Evolutionary conservation across 1,284 basidiomycete species (phyloP).

Genomic region (Leccinum subrobustum): DNA sequence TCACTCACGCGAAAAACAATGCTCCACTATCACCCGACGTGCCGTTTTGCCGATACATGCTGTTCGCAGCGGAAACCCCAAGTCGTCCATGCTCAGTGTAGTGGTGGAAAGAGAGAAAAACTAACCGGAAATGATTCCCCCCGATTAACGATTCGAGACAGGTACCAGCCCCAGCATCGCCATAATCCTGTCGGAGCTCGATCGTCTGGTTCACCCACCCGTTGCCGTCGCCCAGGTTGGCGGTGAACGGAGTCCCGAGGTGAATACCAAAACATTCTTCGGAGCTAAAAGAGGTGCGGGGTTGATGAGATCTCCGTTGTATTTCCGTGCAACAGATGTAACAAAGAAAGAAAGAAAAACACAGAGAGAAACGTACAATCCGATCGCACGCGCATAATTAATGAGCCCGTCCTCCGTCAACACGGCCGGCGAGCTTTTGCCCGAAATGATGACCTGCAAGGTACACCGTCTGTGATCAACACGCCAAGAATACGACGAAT

Average conservation of each 20-base stretch:
- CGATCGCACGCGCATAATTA: slow-evolving; percentile 57
- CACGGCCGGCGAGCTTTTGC: slow-evolving; percentile 53
- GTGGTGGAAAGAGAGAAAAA: neutral
- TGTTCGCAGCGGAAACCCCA: slow-evolving; percentile 19
- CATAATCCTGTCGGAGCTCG: slow-evolving; percentile 63
- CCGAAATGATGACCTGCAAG: slow-evolving; percentile 52
- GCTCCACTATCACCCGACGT: slow-evolving; percentile 53
- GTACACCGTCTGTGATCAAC: neutral
- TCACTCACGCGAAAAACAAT: slow-evolving; percentile 61
- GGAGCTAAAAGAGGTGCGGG: slow-evolving; percentile 42
- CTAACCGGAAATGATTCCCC: slow-evolving; percentile 64
- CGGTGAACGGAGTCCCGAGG: slow-evolving; percentile 55
- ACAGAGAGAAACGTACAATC: slow-evolving; percentile 45
- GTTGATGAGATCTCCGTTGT: neutral
- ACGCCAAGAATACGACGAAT: neutral
- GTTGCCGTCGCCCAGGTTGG: slow-evolving; percentile 65
- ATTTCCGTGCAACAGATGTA: neutral
- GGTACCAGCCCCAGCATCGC: slow-evolving; percentile 47
- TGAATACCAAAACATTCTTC: slow-evolving; percentile 65
- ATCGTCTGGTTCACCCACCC: slow-evolving; percentile 47
- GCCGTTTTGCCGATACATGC: slow-evolving; percentile 62
- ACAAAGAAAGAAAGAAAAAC: neutral
- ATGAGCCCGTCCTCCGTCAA: slow-evolving; percentile 40
- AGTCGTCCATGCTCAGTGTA: neutral
- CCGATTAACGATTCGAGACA: slow-evolving; percentile 64